Percentiles rank a stretch among this genome's conserved stretches.
phyloP scores from a whole-genome alignment of 2,329 filamentous ascomycete species.

The Clonostachys byssicola region DNA sequence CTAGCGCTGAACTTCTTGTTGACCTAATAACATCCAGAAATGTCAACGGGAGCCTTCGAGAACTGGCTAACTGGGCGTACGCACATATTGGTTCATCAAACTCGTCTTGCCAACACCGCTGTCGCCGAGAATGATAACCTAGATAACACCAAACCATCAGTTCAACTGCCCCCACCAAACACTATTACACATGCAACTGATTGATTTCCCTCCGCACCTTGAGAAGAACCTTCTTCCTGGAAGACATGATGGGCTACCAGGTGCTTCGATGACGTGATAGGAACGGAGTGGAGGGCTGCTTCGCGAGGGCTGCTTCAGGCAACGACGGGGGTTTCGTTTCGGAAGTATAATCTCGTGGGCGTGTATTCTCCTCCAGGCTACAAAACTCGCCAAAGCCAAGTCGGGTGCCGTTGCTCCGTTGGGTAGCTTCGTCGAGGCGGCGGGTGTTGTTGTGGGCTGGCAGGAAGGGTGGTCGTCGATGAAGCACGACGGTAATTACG shows the following conservation, averaged over 20 bases:
- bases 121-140: constrained; percentile 99
- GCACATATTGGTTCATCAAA: constrained; percentile 99
- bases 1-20: constrained; percentile 99
- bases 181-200: no score
- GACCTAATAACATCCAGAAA: constrained; percentile 55
- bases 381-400: no score
- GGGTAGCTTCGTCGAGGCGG: background rate
- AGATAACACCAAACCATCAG: background rate
- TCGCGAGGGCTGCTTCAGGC: background rate
- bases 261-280: constrained; percentile 21
- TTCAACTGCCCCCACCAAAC: no score
- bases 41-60: background rate
- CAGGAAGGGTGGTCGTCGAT: background rate
- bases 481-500: background rate
- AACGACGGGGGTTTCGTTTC: no score
- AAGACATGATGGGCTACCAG: constrained; percentile 55
- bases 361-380: no score
- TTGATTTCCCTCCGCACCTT: constrained; percentile 54
- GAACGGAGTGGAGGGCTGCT: constrained; percentile 2
- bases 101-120: constrained; percentile 99
- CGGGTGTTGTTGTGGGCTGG: background rate
- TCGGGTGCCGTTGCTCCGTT: background rate
- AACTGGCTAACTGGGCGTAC: constrained; percentile 19
- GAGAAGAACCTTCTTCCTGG: constrained; percentile 84
- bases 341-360: no score